Evolutionary conservation across 345 rosid genomes (phyloP), one percentile per base, ranked within the genome.

Genomic region (Arabis alpina): DNA sequence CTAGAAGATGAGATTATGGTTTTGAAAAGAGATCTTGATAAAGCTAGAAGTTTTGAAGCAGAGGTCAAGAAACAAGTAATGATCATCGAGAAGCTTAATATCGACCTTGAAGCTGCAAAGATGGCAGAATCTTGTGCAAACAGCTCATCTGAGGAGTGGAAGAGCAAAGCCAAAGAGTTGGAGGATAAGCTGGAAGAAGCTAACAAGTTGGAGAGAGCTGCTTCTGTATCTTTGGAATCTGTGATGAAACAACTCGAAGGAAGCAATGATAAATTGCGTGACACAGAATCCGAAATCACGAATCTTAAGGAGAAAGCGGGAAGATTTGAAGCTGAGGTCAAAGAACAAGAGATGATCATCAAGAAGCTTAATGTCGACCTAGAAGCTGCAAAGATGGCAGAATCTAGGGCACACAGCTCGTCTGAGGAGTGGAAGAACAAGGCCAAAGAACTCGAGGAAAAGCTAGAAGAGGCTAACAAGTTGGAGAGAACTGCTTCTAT

Each of bases 331-430:
- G 78, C 64, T 56, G 81, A 79, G 81, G 82, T 91, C 61, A 70
- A 64, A 47, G 93, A 89, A 69, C 81, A 72, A 79, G 89, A 88
- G 74, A 78, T 81, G 70, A 56, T 66, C 55, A 70, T 89, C 19
- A 84, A 91, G 67, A 92, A 91, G 82, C 97, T 94, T 70, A 85
- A 82, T 10, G 82, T 81, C 53, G 98, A 91, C 34, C 68, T 94
- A 30, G 93, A 89, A 82, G 98, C 93, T 55, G 91, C 91, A 1
- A 89, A 82, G 83, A 80, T 82, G 88, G 97, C 93, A 5, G 96
- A 94, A 63, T 89, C 96, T 62, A 80, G 78, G 83, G 97, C 99
- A 3, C 80, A 66, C n/a, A 89, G 69, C 79, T 80, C 82, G 30
- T 81, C 80, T 9, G 92, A 85, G 70, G 99, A 94, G 73, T 91